Conservation (phyloP, 139 green algal genomes). For the Chlamydomonas schloesseri region DNA sequence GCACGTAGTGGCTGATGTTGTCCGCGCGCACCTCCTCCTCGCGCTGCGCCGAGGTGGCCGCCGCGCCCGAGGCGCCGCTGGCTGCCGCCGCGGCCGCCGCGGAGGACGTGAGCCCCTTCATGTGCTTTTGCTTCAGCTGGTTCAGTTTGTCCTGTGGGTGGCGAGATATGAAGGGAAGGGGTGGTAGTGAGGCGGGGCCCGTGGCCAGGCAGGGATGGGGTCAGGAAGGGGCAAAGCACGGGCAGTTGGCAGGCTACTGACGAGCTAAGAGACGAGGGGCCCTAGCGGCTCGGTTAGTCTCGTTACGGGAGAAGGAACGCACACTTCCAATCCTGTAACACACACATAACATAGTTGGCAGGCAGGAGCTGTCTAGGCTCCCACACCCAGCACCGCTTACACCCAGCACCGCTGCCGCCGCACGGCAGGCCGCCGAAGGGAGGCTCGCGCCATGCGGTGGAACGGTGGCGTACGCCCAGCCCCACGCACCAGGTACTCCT, state of each 20-base stretch:
- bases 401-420: no score
- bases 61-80: not conserved
- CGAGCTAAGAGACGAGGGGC: no score
- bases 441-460: no score
- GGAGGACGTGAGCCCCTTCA: not conserved
- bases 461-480: no score
- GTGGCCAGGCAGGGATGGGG: not conserved
- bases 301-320: no score
- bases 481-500: slow-evolving; percentile 51
- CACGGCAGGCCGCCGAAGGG: no score
- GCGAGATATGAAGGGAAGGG: not conserved
- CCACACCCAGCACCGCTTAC: no score
- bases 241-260: no score
- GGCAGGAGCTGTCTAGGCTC: no score
- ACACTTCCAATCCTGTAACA: no score
- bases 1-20: slow-evolving; percentile 87
- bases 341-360: no score
- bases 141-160: slow-evolving; percentile 36
- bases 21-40: slow-evolving; percentile 76
- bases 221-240: not conserved
- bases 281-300: no score
- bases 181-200: not conserved
- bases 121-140: slow-evolving; percentile 36
- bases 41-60: not conserved
- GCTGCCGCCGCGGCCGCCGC: not conserved